A percentile compares a stretch with the other conserved stretches of the same genome.
phyloP scores from a whole-genome alignment of 345 rosid genomes.

The Hibiscus tridactylites region DNA sequence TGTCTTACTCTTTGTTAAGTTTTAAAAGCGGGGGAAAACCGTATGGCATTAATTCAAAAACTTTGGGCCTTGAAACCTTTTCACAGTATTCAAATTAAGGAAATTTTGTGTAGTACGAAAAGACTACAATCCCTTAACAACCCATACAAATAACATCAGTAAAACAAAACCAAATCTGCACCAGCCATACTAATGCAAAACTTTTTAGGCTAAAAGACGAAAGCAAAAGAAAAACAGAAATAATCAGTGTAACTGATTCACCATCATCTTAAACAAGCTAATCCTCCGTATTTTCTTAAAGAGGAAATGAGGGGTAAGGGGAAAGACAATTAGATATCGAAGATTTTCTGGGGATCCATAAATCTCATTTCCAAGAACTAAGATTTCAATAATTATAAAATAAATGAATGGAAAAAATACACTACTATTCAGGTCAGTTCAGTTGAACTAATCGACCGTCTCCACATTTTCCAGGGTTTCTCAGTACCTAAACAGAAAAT shows the following conservation, averaged over 20 bases:
- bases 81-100: background rate
- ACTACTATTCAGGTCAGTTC: background rate
- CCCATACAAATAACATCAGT: background rate
- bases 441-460: background rate
- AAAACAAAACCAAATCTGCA: background rate
- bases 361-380: background rate
- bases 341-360: background rate
- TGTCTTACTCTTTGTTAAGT: background rate
- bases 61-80: background rate
- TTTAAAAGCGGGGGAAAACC: background rate
- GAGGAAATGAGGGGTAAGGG: background rate
- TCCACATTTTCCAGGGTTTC: constrained; percentile 9
- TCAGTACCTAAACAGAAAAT: constrained; percentile 11
- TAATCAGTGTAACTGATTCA: no score
- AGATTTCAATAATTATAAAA: background rate
- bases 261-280: background rate
- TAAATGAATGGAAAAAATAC: background rate
- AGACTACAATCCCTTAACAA: background rate
- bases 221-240: no score
- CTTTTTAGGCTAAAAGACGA: background rate
- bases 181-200: background rate
- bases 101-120: background rate
- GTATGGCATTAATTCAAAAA: background rate
- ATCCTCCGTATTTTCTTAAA: background rate
- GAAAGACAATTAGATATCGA: background rate